Evolutionary conservation across 2,329 filamentous ascomycete species (phyloP).

Genomic region (Cadophora sp.): DNA sequence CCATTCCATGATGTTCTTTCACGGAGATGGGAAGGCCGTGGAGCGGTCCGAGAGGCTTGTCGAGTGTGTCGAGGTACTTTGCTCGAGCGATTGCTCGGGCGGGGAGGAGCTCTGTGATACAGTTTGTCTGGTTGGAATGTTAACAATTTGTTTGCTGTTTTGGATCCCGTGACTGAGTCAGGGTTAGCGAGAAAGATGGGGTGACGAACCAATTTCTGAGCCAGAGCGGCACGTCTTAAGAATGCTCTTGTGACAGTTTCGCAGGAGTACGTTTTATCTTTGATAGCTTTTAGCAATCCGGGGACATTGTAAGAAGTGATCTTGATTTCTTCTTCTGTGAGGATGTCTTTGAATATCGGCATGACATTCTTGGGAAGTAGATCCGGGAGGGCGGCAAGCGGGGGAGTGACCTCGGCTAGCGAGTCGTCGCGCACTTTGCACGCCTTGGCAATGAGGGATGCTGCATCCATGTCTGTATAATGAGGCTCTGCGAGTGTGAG

Average conservation of each 20-base stretch:
- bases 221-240: conserved; percentile 30
- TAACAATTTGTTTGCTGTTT: not conserved
- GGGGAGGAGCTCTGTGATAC: conserved; percentile 34
- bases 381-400: conserved; percentile 24
- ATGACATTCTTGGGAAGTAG: conserved; percentile 30
- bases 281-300: conserved; percentile 24
- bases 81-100: conserved; percentile 32
- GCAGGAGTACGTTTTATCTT: conserved; percentile 25
- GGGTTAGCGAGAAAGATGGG: not conserved
- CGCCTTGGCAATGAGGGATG: conserved; percentile 26
- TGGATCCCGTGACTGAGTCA: not conserved
- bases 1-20: conserved; percentile 57
- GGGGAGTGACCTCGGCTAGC: conserved; percentile 24
- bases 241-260: conserved; percentile 32
- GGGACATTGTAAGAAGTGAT: conserved; percentile 31
- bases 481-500: conserved; percentile 10
- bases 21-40: conserved; percentile 65
- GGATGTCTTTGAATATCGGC: conserved; percentile 22
- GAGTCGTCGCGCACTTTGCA: conserved; percentile 28
- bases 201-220: conserved; percentile 31
- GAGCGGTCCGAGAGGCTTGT: conserved; percentile 57
- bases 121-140: conserved; percentile 30
- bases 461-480: conserved; percentile 20
- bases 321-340: conserved; percentile 27
- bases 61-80: conserved; percentile 32